Evolutionary conservation across 768 basidiomycete species (phyloP), one percentile per base, ranked within the genome.

Genomic region (Kwoniella mangroviensis): DNA sequence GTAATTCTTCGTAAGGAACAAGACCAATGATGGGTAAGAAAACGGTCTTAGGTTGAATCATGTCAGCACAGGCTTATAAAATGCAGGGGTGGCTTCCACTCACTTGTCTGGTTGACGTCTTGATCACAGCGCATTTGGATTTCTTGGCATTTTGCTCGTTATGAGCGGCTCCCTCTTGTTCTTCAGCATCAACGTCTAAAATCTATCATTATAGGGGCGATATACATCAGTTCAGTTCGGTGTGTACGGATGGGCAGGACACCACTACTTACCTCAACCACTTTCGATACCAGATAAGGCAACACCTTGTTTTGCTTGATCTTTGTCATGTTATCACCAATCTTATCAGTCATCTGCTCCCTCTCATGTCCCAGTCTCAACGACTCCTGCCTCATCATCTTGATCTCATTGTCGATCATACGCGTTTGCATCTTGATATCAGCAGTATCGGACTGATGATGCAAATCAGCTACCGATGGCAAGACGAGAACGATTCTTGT

Each of bases 261-360:
- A 12, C 4, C 7, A 13, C 15, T 21, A 80, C 88, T 67, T 77
- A 95, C 94, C 88, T 98, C 97, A 19, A 99, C 94, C 43, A 99
- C 93, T 79, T 98, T 97, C 17, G 92, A 94, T 45, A 99, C 97
- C 63, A 99, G 89, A 84, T 99, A 99, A 6, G 97, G 97, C 53
- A 99, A 85, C 13, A 97, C 94, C 84, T 98, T 98, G 85, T 99
- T 98, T 88, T 99, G 96, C 84, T 97, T 97, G 74, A 99, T 92
- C 86, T 98, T 98, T 85, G 97, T 94, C 56, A 91, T 90, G 73
- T 98, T 99, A 81, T 99, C 97, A 63, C 93, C 89, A 80, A 99
- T 97, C 87, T 96, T 97, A 86, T 98, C 95, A 82, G 93, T 91
- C 97, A 99, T 98, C 74, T 91, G 90, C 75, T 85, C 91, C 84